Base-by-base conservation (phyloP, 2,329 filamentous ascomycete species). In the Amesomyces nigricolor region DNA sequence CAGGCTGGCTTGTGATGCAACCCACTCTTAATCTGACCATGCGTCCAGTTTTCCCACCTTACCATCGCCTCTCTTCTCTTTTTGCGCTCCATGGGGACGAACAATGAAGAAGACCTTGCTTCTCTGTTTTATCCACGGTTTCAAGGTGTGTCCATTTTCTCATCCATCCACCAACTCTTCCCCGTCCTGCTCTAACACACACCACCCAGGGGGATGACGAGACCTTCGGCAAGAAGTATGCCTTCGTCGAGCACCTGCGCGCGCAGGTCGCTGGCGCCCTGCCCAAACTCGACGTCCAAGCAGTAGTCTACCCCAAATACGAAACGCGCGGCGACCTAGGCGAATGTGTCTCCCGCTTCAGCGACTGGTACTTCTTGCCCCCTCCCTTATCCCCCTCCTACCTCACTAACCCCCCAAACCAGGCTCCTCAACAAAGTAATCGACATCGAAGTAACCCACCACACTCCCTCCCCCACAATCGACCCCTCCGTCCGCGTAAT, bases 351-450 rank as follows among this genome's bases (percentile, higher is more conserved):
- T 75, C 76, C 58, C 78, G 82, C 29, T 91, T 94, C 71, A 83
- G 85, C 61, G 85, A 88, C 72, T 94, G 89, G 87, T 85, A 68
- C 26, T 10, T 38, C 17, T 4, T 13, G 22, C 8, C 29, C 47
- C n/a, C 30, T 29, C 16, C 13, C 16, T n/a, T 13, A n/a, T 19
- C 42, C 32, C 43, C 32, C 39, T 40, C 16, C 5, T 42, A 48
- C 47, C 30, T 19, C 39, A 51, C 39, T 26, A 13, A 43, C 17
- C 22, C 11, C 4, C 7, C 5, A 29, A 19, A 13, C 51, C 55
- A 90, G 87, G 89, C 82, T 97, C 14, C 84, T 91, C 62, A 87
- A 96, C 68, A 89, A 89, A 65, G 89, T 97, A 64, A 96, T 97
- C 64, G 94, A 97, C 70, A 77, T 96, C 65, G 92, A 99, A 72